Base-by-base conservation (phyloP, 768 basidiomycete species). In the Suillus spraguei region DNA sequence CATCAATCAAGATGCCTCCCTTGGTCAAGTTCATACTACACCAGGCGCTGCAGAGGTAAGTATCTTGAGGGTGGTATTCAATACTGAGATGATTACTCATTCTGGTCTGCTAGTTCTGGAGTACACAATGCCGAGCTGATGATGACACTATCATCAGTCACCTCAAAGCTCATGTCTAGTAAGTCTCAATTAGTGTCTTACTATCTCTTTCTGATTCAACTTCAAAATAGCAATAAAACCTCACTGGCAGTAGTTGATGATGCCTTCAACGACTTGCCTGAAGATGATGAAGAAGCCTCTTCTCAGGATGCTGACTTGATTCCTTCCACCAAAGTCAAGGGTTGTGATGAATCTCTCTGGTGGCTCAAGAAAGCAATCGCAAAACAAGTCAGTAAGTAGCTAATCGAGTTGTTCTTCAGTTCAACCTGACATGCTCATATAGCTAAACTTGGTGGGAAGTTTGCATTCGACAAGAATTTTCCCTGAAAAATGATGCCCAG, bases 121-220 rank as follows among this genome's bases (percentile, higher is more conserved):
- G 56, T 11, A 46, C 35, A 33, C 55, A 28, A 17, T 66, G 65
- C 55, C n/a, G n/a, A 32, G 53, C 63, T 14, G 28, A 60, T 47
- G 52, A 60, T 5, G 11, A 61, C 44, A 46, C 46, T 1, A 64
- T 66, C 20, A 60, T 66, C 10, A 46, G 60, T 14, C 53, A 64
- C 22, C 54, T 66, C 24, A 66, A 64, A 46, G 63, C 63, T n/a
- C 63, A 64, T 22, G 20, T 66, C n/a, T 66, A 61, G 65, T 66
- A 64, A 59, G 65, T 64, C 52, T 20, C 20, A 33, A n/a, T 35
- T 33, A 0, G 33, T 5, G 10, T 53, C 20, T 13, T 53, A 53
- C 33, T 53, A 33, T 53, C 52, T 53, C 10, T 41, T 53, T 35
- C 52, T 53, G 2, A 53, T n/a, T 33, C 52, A 33, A 13, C 20